Base-by-base conservation (phyloP, 371 early-diverging fungal genomes). In the Sporodiniella umbellata region DNA sequence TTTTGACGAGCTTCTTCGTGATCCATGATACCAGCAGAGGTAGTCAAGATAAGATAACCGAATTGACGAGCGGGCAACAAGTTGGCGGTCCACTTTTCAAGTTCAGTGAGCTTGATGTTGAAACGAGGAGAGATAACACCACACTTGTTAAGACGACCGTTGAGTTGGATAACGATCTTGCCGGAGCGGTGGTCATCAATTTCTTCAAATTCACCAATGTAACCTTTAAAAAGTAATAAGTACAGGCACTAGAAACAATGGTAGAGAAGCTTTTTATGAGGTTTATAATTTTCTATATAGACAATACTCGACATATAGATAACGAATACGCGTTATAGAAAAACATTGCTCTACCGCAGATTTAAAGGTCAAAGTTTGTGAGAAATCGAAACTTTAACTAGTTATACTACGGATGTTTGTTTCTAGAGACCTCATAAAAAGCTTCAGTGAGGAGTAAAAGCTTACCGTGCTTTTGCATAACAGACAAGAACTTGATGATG, bases 41-140 rank as follows among this genome's bases (percentile, higher is more conserved):
- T 98, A 77, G 98, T 98, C 69, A 95, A 62, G 65, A 92, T 85
- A 33, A 99, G 80, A 87, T 85, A 95, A 74, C 99, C 99, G 84
- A 99, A 99, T 83, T 99, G 99, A 88, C 99, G 97, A 51, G 99
- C 96, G 55, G 99, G 99, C 64, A 99, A 84, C 60, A 99, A 85
- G 83, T 95, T 91, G 78, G 87, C 85, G 63, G 98, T 89, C 96
- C 95, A 99, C 79, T 92, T 93, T 83, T 99, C 99, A 56, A 99
- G 80, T 58, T 96, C 94, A 65, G 78, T 67, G 58, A 94, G 79
- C 85, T 92, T 89, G 80, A 99, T 88, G 85, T 94, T 93, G 92
- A 98, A 99, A 65, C 99, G 93, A 62, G 99, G 99, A 51, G 97
- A 98, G 80, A 99, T 99, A 64, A 98, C 98, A 81, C 99, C 99